Evolutionary conservation across 768 basidiomycete species (phyloP).

Genomic region (Suillus weaverae): DNA sequence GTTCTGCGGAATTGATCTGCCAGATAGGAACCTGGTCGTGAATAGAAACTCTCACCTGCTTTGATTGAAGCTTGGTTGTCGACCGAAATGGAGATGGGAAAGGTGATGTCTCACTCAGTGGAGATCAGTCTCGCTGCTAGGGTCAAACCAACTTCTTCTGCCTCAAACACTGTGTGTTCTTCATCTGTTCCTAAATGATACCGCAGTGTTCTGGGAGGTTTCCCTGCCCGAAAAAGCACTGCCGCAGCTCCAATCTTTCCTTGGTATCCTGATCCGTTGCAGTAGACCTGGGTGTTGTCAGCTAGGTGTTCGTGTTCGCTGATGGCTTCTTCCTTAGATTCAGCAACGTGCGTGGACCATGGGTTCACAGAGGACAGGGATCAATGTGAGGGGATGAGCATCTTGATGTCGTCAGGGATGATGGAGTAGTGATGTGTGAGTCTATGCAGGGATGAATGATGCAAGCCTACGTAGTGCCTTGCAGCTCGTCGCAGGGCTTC

Average conservation of each 20-base stretch:
- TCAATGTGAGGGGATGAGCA: accelerated
- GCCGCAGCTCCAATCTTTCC: constrained; percentile 15
- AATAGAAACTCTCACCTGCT: background rate
- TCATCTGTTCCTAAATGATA: constrained; percentile 8
- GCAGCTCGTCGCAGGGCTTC: background rate
- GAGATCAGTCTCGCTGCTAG: constrained; percentile 14
- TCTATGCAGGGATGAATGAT: background rate
- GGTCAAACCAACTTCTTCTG: constrained; percentile 11
- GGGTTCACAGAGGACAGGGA: background rate
- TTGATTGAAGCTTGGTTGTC: constrained; percentile 19
- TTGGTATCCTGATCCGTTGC: constrained; percentile 12
- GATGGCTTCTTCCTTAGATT: background rate
- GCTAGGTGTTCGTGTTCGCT: background rate
- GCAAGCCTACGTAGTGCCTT: accelerated
- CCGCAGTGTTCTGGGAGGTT: background rate
- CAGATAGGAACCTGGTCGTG: background rate
- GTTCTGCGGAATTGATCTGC: background rate
- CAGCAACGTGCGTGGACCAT: background rate
- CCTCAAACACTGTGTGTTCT: constrained; percentile 19
- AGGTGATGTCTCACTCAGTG: background rate
- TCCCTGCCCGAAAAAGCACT: background rate
- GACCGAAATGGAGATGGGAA: constrained; percentile 6
- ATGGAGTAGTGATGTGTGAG: background rate
- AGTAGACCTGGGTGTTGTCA: constrained; percentile 4
- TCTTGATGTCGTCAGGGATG: background rate